Base-by-base conservation (phyloP, 192 early-diverging fungal species). In the Coemansia interrupta region DNA sequence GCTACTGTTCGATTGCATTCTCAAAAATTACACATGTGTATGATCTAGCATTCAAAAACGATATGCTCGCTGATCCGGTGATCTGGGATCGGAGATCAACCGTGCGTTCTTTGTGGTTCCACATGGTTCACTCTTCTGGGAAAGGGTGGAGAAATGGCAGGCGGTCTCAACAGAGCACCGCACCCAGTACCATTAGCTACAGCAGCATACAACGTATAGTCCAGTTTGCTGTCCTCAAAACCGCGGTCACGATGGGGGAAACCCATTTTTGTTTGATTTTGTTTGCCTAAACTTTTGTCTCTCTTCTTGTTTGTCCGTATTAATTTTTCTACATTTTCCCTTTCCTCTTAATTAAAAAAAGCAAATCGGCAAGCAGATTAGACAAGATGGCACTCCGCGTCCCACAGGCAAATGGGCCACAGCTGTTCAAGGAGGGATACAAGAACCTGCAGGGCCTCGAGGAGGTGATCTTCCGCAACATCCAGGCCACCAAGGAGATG, bases 361-460 rank as follows among this genome's bases (percentile, higher is more conserved):
- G 1, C 32, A 3, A 36, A 36, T 36, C 22, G 24, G 20, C 23
- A 47, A 23, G 7, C 20, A 51, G 18, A 20, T 38, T 38, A 38
- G 32, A 53, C 58, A 53, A 36, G 24, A 95, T 95, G 93, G 93
- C 93, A 24, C 77, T 95, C 54, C 91, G 90, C 58, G 85, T 95
- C 62, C 93, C 93, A 26, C 87, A 95, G 71, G 75, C 84, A 48
- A 89, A 87, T 20, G 84, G 90, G 38, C 82, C 87, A 24, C 87
- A 89, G 83, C 83, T 95, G 56, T 90, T 96, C 67, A 96, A 95
- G 80, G 92, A 94, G 44, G 94, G 94, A 45, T 94, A 94, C 85
- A 93, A 96, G 92, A 87, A 91, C 80, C 85, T 87, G 56, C 92
- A 96, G 85, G 96, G 96, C 45, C 81, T 96, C 32, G 96, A 98